Conservation (phyloP, 2,329 filamentous ascomycete genomes). For the Graphilbum ipis-grandicollis region DNA sequence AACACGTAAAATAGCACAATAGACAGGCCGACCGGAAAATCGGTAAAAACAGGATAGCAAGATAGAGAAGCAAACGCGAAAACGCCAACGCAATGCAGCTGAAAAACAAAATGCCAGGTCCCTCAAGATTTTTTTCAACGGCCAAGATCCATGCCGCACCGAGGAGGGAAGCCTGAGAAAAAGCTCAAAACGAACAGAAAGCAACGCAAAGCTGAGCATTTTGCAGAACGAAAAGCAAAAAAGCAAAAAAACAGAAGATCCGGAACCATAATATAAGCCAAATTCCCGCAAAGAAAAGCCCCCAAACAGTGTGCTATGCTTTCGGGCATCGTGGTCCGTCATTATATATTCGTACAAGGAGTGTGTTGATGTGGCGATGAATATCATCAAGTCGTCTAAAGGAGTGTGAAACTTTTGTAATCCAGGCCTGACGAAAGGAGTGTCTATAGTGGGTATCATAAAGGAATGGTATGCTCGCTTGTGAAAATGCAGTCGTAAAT, state of each 20-base stretch:
- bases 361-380: conserved; percentile 18
- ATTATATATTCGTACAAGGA: conserved; percentile 22
- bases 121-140: too few relatives aligned
- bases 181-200: neutral
- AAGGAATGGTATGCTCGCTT: conserved; percentile 13
- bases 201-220: too few relatives aligned
- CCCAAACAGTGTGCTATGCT: conserved; percentile 29
- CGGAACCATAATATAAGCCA: conserved; percentile 4
- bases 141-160: too few relatives aligned
- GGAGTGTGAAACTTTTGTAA: conserved; percentile 23
- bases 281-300: conserved; percentile 18
- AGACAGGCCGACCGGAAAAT: too few relatives aligned
- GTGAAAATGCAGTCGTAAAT: conserved; percentile 2
- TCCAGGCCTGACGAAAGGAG: conserved; percentile 6
- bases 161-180: too few relatives aligned
- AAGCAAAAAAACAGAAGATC: neutral
- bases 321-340: conserved; percentile 26
- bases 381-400: conserved; percentile 21
- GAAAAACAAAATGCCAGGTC: too few relatives aligned
- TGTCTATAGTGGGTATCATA: conserved; percentile 21
- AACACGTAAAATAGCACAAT: too few relatives aligned
- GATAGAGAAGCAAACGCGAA: neutral
- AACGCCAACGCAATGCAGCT: neutral
- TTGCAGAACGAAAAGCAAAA: neutral
- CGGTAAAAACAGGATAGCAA: neutral